phyloP scores from a whole-genome alignment of 1,284 basidiomycete genomes.

The Boletellus deceptivus region DNA sequence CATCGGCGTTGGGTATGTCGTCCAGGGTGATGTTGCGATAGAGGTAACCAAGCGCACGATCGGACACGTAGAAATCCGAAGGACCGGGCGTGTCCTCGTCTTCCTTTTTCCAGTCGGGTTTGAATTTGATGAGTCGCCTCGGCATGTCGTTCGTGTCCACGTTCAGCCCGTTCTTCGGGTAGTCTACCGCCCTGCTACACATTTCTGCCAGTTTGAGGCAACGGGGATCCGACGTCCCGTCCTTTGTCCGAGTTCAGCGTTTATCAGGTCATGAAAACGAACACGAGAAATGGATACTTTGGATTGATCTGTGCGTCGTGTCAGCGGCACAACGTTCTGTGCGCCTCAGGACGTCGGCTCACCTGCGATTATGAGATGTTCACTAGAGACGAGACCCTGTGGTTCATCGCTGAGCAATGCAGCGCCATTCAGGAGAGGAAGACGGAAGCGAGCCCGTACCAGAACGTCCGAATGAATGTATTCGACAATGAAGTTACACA shows the following conservation, averaged over 20 bases:
- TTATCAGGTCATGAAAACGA: not conserved
- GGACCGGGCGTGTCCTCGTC: slow-evolving; percentile 56
- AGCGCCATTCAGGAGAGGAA: not conserved
- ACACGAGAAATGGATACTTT: slow-evolving; percentile 38
- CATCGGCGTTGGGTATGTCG: not conserved
- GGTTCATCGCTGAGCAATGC: slow-evolving; percentile 1
- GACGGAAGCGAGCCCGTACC: slow-evolving; percentile 35
- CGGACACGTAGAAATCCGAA: slow-evolving; percentile 65
- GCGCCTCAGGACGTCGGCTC: slow-evolving; percentile 1
- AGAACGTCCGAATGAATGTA: slow-evolving; percentile 79
- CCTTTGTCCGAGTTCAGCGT: slow-evolving; percentile 34
- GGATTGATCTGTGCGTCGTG: slow-evolving; percentile 56
- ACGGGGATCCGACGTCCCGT: slow-evolving; percentile 60
- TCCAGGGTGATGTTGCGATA: slow-evolving; percentile 31
- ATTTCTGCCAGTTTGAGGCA: slow-evolving; percentile 66
- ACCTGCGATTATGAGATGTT: slow-evolving; percentile 73
- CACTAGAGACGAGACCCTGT: slow-evolving; percentile 65
- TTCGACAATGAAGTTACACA: slow-evolving; percentile 80
- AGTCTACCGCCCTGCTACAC: slow-evolving; percentile 37
- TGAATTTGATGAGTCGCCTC: slow-evolving; percentile 52
- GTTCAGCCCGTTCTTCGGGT: not conserved
- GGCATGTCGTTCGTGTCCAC: slow-evolving; percentile 28
- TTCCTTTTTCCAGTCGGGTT: slow-evolving; percentile 72
- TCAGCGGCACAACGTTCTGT: not conserved
- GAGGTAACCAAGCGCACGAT: slow-evolving; percentile 60